Conservation (phyloP, 2,329 filamentous ascomycete genomes). For the Nothophaeocryptopus gaeumannii region DNA sequence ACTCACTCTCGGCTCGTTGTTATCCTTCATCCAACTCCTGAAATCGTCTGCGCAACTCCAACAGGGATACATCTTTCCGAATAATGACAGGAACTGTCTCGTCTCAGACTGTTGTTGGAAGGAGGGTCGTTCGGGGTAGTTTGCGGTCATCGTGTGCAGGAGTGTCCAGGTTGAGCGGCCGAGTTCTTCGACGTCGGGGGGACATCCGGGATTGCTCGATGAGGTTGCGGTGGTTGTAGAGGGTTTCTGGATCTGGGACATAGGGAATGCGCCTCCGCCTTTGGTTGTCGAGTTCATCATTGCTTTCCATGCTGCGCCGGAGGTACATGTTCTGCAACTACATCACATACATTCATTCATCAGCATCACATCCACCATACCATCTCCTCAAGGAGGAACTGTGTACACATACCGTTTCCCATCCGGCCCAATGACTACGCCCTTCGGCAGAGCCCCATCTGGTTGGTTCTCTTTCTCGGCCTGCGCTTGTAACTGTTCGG, state of each 20-base stretch:
- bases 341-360: not conserved
- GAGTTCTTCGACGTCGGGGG: conserved; percentile 82
- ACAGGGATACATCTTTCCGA: conserved; percentile 88
- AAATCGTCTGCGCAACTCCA: conserved; percentile 96
- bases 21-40: conserved; percentile 69
- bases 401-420: conserved; percentile 78
- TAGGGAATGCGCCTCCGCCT: conserved; percentile 28
- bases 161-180: conserved; percentile 91
- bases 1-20: conserved; percentile 62
- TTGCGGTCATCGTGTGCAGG: conserved; percentile 84
- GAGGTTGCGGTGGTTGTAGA: conserved; percentile 36
- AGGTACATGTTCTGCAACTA: conserved; percentile 68
- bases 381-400: not conserved
- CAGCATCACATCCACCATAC: not conserved
- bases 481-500: conserved; percentile 24
- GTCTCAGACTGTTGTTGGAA: conserved; percentile 71
- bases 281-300: conserved; percentile 43
- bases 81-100: conserved; percentile 71
- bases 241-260: conserved; percentile 26
- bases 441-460: conserved; percentile 56
- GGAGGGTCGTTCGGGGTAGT: conserved; percentile 72
- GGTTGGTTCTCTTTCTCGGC: conserved; percentile 24
- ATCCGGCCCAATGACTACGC: conserved; percentile 73
- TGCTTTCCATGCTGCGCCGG: conserved; percentile 57
- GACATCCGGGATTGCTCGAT: conserved; percentile 61